Base-by-base conservation (phyloP, 345 rosid genomes). In the Angophora floribunda region DNA sequence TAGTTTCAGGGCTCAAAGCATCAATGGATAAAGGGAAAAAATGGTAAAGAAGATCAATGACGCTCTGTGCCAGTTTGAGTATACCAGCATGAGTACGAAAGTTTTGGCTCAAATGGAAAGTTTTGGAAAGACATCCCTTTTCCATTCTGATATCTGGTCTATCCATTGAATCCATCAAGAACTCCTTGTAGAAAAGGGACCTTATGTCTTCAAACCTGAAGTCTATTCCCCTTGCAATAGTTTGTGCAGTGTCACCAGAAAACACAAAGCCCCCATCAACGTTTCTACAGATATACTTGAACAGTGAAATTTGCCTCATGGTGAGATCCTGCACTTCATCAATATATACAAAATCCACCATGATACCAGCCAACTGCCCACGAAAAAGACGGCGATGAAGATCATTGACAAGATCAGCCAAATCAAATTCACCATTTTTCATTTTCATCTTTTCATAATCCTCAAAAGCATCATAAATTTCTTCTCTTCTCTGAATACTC, bases 321-420 rank as follows among this genome's bases (percentile, higher is more conserved):
- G 95, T 92, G 13, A 93, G 94, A 92, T 95, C 96, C 86, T 95
- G 96, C 63, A 95, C 96, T 87, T 95, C 95, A 86, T 95, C 96
- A 26, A 95, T 88, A 61, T 94, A 95, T 55, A 95, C 94, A 90
- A 92, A 94, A 85, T 93, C 89, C 91, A 94, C 89, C 26, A 63
- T 7, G 9, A 91, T 91, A 84, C 93, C 94, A 36, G 30, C 85
- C 59, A 91, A 92, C 30, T 50, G 87, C 86, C 82, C 87, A 16
- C 24, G 32, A 53, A 85, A 51, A 84, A 94, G 89, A 36, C 95
- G 92, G 47, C 21, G n/a, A 88, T 94, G 95, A 52, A 95, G 91
- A 90, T 94, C 94, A 85, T 21, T 91, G 47, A 95, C 96, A 32
- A 95, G 63, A 92, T 95, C 97, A 3, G 97, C 91, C 89, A 92